A percentile compares a stretch with the other conserved stretches of the same genome.
These are phyloP conservation scores for Penicillium sp. DNA, from an alignment of 2,329 filamentous ascomycete genomes.

Conservation along the genomic window DNA sequence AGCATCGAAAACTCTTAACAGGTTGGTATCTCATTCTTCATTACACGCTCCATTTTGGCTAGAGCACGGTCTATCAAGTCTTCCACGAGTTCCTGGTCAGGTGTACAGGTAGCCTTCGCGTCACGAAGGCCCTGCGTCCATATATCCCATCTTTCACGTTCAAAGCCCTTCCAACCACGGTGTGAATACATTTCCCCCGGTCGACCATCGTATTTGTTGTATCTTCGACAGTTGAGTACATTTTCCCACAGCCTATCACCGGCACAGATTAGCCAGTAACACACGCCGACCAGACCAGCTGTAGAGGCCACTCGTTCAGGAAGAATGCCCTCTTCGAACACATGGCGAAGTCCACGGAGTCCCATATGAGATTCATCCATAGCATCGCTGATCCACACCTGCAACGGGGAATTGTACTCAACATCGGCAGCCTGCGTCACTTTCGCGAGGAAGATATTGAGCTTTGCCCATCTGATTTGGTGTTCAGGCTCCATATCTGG, in stretches of 20 bases:
- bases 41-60: slow-evolving; percentile 1
- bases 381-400: slow-evolving; percentile 2
- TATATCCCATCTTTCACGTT: slow-evolving; percentile 6
- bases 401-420: neutral
- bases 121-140: slow-evolving; percentile 4
- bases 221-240: slow-evolving; percentile 1
- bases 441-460: slow-evolving; percentile 5
- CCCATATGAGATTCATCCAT: slow-evolving; percentile 4
- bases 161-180: slow-evolving; percentile 3
- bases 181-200: neutral
- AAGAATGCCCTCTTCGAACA: slow-evolving; percentile 2
- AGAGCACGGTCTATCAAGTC: slow-evolving; percentile 3
- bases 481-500: neutral
- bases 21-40: neutral
- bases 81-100: neutral
- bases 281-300: slow-evolving; percentile 1
- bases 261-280: slow-evolving; percentile 8
- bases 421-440: slow-evolving; percentile 3
- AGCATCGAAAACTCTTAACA: neutral
- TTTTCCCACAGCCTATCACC: slow-evolving; percentile 8
- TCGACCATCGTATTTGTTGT: slow-evolving; percentile 9
- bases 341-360: neutral
- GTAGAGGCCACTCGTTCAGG: neutral
- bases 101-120: neutral
- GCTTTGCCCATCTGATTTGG: slow-evolving; percentile 4